These are phyloP conservation scores for Fusarium coicis DNA, from an alignment of 2,329 filamentous ascomycete species.

Conservation along the genomic window DNA sequence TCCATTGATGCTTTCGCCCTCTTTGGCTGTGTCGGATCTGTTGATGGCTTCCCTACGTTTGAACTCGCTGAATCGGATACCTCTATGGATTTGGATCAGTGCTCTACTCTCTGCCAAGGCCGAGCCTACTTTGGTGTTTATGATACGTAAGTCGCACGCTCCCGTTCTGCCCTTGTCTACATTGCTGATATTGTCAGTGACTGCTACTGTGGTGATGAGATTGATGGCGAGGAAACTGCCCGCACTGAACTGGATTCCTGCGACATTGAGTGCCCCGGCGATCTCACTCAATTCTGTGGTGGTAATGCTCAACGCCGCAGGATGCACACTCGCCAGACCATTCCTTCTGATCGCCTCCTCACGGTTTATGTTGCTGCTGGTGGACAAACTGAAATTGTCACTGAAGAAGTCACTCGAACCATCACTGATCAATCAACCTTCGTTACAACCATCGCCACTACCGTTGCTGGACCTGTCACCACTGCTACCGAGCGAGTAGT, in stretches of 20 bases:
- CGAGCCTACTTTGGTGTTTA: slow-evolving; percentile 43
- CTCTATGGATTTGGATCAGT: slow-evolving; percentile 42
- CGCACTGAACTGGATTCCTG: slow-evolving; percentile 13
- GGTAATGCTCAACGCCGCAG: slow-evolving; percentile 25
- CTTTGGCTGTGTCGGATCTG: slow-evolving; percentile 43
- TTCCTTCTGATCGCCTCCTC: slow-evolving; percentile 35
- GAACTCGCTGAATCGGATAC: slow-evolving; percentile 13
- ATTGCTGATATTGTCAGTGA: neutral
- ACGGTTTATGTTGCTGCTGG: slow-evolving; percentile 34
- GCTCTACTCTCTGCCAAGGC: slow-evolving; percentile 40
- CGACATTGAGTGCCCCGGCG: slow-evolving; percentile 37
- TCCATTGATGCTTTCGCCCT: slow-evolving; percentile 35
- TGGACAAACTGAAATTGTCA: neutral
- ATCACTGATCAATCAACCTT: slow-evolving; percentile 28
- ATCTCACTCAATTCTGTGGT: slow-evolving; percentile 36
- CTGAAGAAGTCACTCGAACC: slow-evolving; percentile 12
- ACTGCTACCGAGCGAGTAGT: slow-evolving; percentile 21
- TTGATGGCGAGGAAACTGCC: slow-evolving; percentile 10
- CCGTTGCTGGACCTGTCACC: slow-evolving; percentile 12
- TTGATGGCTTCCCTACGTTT: slow-evolving; percentile 40
- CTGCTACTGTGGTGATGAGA: slow-evolving; percentile 41
- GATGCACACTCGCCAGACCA: slow-evolving; percentile 31
- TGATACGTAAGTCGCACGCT: slow-evolving; percentile 24
- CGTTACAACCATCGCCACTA: slow-evolving; percentile 32
- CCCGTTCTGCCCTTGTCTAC: no score